phyloP scores from a whole-genome alignment of 2,329 filamentous ascomycete species.

The Ophiostoma triangulosporum region DNA sequence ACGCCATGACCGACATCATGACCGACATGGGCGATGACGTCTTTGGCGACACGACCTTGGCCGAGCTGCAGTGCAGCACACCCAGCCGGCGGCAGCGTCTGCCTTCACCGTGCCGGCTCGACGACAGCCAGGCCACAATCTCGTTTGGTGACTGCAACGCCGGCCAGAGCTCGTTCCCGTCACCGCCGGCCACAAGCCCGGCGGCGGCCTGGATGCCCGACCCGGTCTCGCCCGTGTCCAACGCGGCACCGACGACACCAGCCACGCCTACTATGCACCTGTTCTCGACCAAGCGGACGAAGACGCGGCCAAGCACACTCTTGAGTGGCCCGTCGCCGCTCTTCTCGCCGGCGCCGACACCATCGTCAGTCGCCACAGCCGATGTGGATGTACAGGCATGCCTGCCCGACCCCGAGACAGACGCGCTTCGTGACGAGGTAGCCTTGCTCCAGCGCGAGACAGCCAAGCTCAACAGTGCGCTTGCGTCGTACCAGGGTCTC shows the following conservation, averaged over 20 bases:
- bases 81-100: conserved; percentile 23
- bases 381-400: conserved; percentile 27
- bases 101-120: background rate
- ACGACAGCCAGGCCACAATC: conserved; percentile 17
- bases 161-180: conserved; percentile 31
- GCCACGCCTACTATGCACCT: conserved; percentile 6
- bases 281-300: background rate
- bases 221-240: background rate
- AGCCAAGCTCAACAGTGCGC: conserved; percentile 30
- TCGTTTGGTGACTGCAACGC: background rate
- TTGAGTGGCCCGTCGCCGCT: background rate
- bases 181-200: conserved; percentile 42
- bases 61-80: conserved; percentile 38
- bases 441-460: conserved; percentile 35
- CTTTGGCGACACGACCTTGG: conserved; percentile 38
- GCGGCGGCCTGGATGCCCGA: conserved; percentile 17
- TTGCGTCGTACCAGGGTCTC: conserved; percentile 34
- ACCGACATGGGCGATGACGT: conserved; percentile 17
- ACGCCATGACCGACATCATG: conserved; percentile 27
- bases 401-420: conserved; percentile 29
- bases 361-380: background rate
- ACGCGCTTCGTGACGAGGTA: conserved; percentile 32
- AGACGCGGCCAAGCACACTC: background rate
- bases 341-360: background rate
- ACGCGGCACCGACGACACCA: background rate